These are phyloP conservation scores for Phytophthora chlamydospora DNA, from an alignment of 352 stramenopile species.

Conservation along the genomic window DNA sequence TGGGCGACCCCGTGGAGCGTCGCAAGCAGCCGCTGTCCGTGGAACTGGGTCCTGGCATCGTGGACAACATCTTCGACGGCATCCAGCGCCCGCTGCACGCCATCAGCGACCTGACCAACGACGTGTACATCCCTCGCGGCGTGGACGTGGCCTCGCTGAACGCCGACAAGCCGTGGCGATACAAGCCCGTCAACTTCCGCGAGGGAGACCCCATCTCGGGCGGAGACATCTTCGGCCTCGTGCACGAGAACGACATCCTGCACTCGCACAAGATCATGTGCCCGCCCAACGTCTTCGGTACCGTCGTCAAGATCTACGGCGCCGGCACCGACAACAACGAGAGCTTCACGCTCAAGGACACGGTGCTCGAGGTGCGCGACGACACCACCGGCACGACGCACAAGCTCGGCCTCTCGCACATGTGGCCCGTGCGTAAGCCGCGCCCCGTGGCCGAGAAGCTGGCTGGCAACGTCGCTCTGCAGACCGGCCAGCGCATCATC, in stretches of 20 bases:
- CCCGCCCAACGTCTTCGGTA: slow-evolving; percentile 98
- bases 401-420: slow-evolving; percentile 97
- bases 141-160: slow-evolving; percentile 97
- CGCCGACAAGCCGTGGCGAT: slow-evolving; percentile 95
- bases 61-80: slow-evolving; percentile 99
- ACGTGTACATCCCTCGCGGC: slow-evolving; percentile 98
- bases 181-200: slow-evolving; percentile 93
- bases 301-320: slow-evolving; percentile 98
- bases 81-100: slow-evolving; percentile 99
- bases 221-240: slow-evolving; percentile 97
- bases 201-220: slow-evolving; percentile 96
- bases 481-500: slow-evolving; percentile 99
- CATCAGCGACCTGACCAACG: slow-evolving; percentile 93
- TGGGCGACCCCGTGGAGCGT: slow-evolving; percentile 97
- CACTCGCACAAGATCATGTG: slow-evolving; percentile 99
- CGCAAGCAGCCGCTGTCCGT: slow-evolving; percentile 98
- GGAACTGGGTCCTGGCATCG: slow-evolving; percentile 99
- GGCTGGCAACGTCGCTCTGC: slow-evolving; percentile 96
- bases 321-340: slow-evolving; percentile 96
- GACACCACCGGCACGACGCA: slow-evolving; percentile 95
- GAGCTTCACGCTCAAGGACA: slow-evolving; percentile 96
- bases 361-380: slow-evolving; percentile 98
- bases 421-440: slow-evolving; percentile 98
- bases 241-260: slow-evolving; percentile 99
- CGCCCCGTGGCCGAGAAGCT: slow-evolving; percentile 98